Percentiles rank a stretch among this genome's conserved stretches.
These are phyloP conservation scores for Rutstroemia sp. DNA, from an alignment of 2,329 filamentous ascomycete genomes.

Conservation along the genomic window DNA sequence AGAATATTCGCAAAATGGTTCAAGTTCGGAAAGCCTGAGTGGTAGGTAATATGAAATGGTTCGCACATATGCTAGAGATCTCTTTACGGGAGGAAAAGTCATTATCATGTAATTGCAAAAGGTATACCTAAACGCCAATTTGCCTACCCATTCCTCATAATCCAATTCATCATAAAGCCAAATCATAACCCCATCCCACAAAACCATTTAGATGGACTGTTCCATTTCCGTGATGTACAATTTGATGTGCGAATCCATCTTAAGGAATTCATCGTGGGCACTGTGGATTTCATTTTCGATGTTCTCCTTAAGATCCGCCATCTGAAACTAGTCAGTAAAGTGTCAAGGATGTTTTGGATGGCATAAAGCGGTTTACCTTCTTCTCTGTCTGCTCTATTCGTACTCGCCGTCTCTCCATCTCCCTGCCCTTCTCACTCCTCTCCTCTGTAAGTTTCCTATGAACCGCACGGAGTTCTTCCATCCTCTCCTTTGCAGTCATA, in stretches of 20 bases:
- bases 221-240: conserved; percentile 99
- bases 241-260: conserved; percentile 95
- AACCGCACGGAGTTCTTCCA: conserved; percentile 78
- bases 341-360: background rate
- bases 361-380: conserved; percentile 57
- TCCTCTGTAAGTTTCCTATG: conserved; percentile 81
- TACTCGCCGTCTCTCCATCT: conserved; percentile 88
- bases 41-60: conserved; percentile 21
- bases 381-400: conserved; percentile 97
- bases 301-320: conserved; percentile 95
- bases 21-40: conserved; percentile 37
- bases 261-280: conserved; percentile 89
- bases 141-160: conserved; percentile 7
- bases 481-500: conserved; percentile 71
- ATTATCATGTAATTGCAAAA: conserved; percentile 27
- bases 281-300: conserved; percentile 90
- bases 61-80: background rate
- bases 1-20: conserved; percentile 62
- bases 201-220: conserved; percentile 48
- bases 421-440: conserved; percentile 75
- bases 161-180: conserved; percentile 10
- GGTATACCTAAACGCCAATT: conserved; percentile 29
- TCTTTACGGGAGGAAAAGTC: conserved; percentile 8
- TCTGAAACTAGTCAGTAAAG: conserved; percentile 44
- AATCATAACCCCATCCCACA: conserved; percentile 6